Evolutionary conservation across 2,329 filamentous ascomycete species (phyloP).

Genomic region (Capronia epimyces): DNA sequence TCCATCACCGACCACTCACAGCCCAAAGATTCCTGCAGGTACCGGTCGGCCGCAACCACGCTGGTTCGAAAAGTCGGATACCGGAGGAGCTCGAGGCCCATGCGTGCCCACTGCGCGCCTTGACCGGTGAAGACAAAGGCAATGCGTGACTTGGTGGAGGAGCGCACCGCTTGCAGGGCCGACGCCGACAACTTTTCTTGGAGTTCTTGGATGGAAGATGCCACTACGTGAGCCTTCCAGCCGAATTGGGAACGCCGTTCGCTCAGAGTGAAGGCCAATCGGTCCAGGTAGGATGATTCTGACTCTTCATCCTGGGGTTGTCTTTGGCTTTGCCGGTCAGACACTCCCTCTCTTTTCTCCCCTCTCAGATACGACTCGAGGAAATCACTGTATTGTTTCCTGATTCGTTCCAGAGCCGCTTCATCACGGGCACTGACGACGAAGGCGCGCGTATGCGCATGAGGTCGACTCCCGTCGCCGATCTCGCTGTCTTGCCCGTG

Average conservation of each 20-base stretch:
- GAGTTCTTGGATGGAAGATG: background rate
- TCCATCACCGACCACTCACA: background rate
- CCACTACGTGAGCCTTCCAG: background rate
- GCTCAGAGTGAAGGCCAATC: background rate
- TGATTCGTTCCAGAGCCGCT: background rate
- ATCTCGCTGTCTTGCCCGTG: background rate
- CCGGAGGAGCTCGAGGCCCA: slow-evolving; percentile 32
- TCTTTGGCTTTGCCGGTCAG: too few relatives aligned
- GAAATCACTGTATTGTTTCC: background rate
- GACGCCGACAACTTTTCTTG: too few relatives aligned
- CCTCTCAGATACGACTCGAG: too few relatives aligned
- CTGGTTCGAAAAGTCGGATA: background rate
- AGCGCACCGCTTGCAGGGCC: background rate
- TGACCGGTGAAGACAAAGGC: slow-evolving; percentile 36
- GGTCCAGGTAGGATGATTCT: background rate
- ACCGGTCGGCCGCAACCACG: background rate
- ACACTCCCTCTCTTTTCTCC: too few relatives aligned
- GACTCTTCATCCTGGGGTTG: background rate
- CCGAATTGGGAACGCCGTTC: background rate
- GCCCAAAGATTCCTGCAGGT: background rate
- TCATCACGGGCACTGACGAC: background rate
- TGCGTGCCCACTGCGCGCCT: slow-evolving; percentile 35
- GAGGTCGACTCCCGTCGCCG: background rate
- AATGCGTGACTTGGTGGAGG: slow-evolving; percentile 9
- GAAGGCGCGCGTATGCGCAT: background rate